Evolutionary conservation across 1,284 basidiomycete species (phyloP).

Genomic region (Cutaneotrichosporon cyanovorans): DNA sequence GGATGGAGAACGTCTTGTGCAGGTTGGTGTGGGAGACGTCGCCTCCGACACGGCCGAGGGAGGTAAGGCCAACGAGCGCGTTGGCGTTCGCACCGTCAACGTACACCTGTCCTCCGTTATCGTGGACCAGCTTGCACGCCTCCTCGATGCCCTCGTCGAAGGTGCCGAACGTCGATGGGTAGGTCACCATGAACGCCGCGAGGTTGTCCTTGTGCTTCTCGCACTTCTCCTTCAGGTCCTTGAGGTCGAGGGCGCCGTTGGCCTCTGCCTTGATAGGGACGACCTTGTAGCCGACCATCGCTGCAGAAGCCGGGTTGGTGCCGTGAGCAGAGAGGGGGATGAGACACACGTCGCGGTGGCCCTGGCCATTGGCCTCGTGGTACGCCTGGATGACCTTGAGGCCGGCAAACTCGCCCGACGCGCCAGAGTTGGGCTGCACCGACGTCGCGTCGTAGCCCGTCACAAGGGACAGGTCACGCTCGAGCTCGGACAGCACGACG

Average conservation of each 20-base stretch:
- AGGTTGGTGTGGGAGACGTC: slow-evolving; percentile 97
- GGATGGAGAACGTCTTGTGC: slow-evolving; percentile 68
- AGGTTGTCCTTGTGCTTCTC: slow-evolving; percentile 84
- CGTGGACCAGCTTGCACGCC: slow-evolving; percentile 89
- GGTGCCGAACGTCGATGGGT: slow-evolving; percentile 93
- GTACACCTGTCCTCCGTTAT: slow-evolving; percentile 95
- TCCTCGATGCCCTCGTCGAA: slow-evolving; percentile 89
- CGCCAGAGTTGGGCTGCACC: slow-evolving; percentile 95
- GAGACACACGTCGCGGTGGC: slow-evolving; percentile 81
- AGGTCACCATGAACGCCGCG: slow-evolving; percentile 96
- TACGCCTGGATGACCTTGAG: slow-evolving; percentile 89
- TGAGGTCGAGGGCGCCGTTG: slow-evolving; percentile 84
- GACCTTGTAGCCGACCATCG: slow-evolving; percentile 95
- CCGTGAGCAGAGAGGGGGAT: slow-evolving; percentile 95
- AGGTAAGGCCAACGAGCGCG: slow-evolving; percentile 89
- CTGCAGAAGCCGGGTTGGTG: slow-evolving; percentile 90
- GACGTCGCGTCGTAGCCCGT: slow-evolving; percentile 94
- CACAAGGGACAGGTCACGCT: slow-evolving; percentile 81
- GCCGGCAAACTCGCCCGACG: slow-evolving; percentile 90
- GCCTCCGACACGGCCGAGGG: slow-evolving; percentile 90
- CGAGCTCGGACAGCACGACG: slow-evolving; percentile 81
- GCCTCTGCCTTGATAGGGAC: slow-evolving; percentile 81
- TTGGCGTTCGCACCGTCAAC: slow-evolving; percentile 96
- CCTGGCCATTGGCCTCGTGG: slow-evolving; percentile 79
- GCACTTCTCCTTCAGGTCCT: slow-evolving; percentile 78